Evolutionary conservation across 2,329 filamentous ascomycete genomes (phyloP).

Genomic region (Trichoderma koningii): DNA sequence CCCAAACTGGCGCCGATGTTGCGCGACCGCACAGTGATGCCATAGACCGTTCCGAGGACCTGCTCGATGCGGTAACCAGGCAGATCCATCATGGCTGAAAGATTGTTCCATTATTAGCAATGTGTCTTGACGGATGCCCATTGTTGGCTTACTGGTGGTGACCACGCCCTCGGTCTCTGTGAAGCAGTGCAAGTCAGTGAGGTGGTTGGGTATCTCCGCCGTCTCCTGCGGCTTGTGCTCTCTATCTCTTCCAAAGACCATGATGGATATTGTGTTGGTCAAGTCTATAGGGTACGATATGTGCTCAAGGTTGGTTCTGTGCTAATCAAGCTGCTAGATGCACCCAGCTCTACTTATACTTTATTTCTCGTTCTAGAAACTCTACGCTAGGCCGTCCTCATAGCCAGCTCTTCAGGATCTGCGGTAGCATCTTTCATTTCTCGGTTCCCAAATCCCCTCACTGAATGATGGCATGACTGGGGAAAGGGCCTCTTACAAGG

Average conservation of each 20-base stretch:
- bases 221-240: slow-evolving; percentile 35
- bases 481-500: not conserved
- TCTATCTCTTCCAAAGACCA: slow-evolving; percentile 32
- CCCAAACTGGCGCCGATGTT: slow-evolving; percentile 59
- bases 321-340: not conserved
- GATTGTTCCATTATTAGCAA: not conserved
- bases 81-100: slow-evolving; percentile 60
- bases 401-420: not conserved
- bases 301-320: not conserved
- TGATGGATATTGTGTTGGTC: not conserved
- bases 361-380: not conserved
- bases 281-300: not conserved
- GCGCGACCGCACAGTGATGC: slow-evolving; percentile 58
- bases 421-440: not conserved
- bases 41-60: slow-evolving; percentile 61
- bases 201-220: slow-evolving; percentile 43
- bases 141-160: slow-evolving; percentile 48
- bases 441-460: not conserved
- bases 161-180: slow-evolving; percentile 63
- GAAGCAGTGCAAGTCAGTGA: slow-evolving; percentile 58
- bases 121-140: not conserved
- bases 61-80: slow-evolving; percentile 61
- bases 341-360: slow-evolving; percentile 14
- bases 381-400: not conserved
- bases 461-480: slow-evolving; percentile 19